Evolutionary conservation across 1,139 yeast species (phyloP).

Genomic region (Kazachstania sp.): DNA sequence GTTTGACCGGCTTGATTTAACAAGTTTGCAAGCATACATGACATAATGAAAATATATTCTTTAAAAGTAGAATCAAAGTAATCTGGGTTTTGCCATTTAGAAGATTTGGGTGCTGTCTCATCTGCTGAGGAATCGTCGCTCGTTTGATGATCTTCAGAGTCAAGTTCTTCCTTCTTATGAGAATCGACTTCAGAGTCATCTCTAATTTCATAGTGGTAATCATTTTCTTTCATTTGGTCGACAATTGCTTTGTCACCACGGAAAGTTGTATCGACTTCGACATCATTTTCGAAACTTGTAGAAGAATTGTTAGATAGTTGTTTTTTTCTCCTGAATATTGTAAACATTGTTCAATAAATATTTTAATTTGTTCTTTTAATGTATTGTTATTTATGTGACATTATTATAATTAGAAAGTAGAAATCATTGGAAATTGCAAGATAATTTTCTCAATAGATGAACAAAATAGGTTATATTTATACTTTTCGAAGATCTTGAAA

Average conservation of each 20-base stretch:
- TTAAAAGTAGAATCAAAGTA: constrained; percentile 13
- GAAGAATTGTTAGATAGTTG: neutral
- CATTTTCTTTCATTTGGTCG: neutral
- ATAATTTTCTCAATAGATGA: neutral
- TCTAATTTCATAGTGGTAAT: neutral
- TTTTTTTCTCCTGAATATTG: neutral
- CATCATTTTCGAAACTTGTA: neutral
- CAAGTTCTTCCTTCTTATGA: constrained; percentile 1
- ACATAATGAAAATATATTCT: constrained; percentile 31
- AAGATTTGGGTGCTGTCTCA: constrained; percentile 4
- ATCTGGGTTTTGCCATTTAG: constrained; percentile 11
- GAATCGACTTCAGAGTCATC: constrained; percentile 3
- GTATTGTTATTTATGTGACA: neutral
- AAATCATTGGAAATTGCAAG: neutral
- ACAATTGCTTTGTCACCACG: neutral
- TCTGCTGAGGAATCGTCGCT: neutral
- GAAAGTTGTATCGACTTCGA: neutral
- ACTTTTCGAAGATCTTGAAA: too few species aligned
- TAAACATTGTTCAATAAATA: neutral
- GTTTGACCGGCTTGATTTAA: constrained; percentile 32
- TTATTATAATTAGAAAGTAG: neutral
- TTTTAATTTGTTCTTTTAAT: neutral
- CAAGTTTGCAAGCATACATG: constrained; percentile 35
- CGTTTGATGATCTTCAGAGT: constrained; percentile 10
- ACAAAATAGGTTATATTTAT: too few species aligned